Evolutionary conservation across 306 rosid genomes (phyloP), one percentile per base, ranked within the genome.

Genomic region (Hippophae rhamnoides): DNA sequence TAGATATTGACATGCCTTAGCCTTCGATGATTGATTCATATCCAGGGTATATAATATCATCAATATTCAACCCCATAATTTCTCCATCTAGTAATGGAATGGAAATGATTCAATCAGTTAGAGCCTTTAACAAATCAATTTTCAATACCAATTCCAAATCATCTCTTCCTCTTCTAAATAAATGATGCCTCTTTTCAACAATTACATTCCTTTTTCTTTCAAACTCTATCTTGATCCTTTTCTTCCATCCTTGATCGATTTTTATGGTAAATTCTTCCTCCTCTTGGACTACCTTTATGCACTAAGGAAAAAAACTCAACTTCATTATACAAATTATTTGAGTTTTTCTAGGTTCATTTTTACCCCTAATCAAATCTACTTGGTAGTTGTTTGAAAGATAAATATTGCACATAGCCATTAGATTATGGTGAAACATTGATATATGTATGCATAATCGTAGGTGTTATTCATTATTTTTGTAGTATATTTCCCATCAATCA

Each of bases 221-320:
- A 10, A 88, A 93, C 76, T 73, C 86, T 25, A 93, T 79, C 73
- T 66, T 86, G 11, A 97, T 93, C 43, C 99, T 94, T 57, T 79
- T 80, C 59, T 5, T 88, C 97, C 99, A 93, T 63, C 99, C 97
- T 0, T 97, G 97, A 59, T 84, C 63, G 43, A 93, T 89, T 41
- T 82, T 61, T 71, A 86, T 84, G 0, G 84, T 80, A 18, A 88
- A 5, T 43, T 65, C 6, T 42, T 93, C 97, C 50, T 84, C 90
- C 66, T 88, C 85, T 69, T 78, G 69, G 41, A 55, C 66, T 23
- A 79, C 55, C 54, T 46, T 65, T 73, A 93, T 93, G 71, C 40
- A 69, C 0, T 18, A 18, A 18, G 23, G 23, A 18, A 18, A 5
- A 5, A 47, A 8, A 47, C 38, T 18, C 1, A 18, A 18, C 23